A percentile compares a stretch with the other conserved stretches of the same genome.
phyloP scores from a whole-genome alignment of 331 rosid genomes.

The Acacia pycnantha region DNA sequence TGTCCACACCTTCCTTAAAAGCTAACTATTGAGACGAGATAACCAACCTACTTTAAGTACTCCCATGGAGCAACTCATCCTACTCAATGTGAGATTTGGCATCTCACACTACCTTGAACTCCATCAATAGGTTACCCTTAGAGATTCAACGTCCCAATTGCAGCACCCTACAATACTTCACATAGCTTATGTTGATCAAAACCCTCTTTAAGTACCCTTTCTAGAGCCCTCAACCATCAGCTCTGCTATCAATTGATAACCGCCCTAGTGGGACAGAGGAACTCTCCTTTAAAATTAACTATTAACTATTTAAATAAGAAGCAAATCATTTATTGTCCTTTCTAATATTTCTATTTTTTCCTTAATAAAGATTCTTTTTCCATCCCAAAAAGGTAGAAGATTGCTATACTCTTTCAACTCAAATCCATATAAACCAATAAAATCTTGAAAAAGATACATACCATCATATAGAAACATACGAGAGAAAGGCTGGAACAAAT shows the following conservation, averaged over 20 bases:
- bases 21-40: not conserved
- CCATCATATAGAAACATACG: conserved; percentile 72
- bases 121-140: not conserved
- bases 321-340: not conserved
- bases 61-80: not conserved
- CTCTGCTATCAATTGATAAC: not conserved
- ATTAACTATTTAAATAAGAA: not conserved
- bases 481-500: conserved; percentile 77
- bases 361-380: not conserved
- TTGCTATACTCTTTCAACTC: not conserved
- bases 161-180: not conserved
- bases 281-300: not conserved
- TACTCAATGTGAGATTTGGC: not conserved
- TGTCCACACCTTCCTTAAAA: not conserved
- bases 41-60: not conserved
- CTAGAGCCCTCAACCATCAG: not conserved
- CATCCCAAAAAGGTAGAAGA: not conserved
- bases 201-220: not conserved
- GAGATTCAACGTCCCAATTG: not conserved
- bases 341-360: not conserved
- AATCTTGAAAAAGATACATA: conserved; percentile 38
- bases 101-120: not conserved
- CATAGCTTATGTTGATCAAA: not conserved
- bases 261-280: not conserved
- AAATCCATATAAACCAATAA: conserved; percentile 21